These are phyloP conservation scores for Saturnispora mendoncae DNA, from an alignment of 805 yeast species.

Conservation along the genomic window DNA sequence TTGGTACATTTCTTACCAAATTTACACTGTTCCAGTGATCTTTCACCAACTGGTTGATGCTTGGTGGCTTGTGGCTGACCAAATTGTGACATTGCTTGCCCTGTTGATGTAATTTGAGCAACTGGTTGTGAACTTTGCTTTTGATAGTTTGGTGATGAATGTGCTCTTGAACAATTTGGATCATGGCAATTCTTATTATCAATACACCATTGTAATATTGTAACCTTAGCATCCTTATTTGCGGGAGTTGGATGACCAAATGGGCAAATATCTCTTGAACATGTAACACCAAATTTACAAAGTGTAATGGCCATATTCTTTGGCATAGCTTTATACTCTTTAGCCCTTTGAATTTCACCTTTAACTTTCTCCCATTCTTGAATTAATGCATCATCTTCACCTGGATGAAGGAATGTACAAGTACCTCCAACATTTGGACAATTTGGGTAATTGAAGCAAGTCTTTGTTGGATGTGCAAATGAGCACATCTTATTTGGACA, in stretches of 20 bases:
- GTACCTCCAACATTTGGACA: constrained; percentile 77
- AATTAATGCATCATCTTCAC: constrained; percentile 69
- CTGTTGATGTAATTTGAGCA: constrained; percentile 2
- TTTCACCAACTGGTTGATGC: constrained; percentile 27
- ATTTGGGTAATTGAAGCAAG: constrained; percentile 65
- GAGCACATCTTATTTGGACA: constrained; percentile 60
- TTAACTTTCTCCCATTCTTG: constrained; percentile 58
- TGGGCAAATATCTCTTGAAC: constrained; percentile 73
- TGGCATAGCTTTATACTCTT: constrained; percentile 9
- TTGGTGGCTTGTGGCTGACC: background rate
- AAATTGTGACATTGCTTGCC: background rate
- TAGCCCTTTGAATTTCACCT: constrained; percentile 13
- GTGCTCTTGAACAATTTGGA: constrained; percentile 60
- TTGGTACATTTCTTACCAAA: constrained; percentile 72
- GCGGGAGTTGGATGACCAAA: constrained; percentile 91
- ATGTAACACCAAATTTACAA: constrained; percentile 70
- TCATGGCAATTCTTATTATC: constrained; percentile 58
- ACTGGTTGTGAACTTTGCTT: constrained; percentile 20
- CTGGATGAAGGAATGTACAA: constrained; percentile 76
- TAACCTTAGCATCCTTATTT: constrained; percentile 62
- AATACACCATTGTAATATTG: constrained; percentile 67
- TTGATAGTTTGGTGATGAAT: constrained; percentile 59
- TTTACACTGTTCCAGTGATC: constrained; percentile 72
- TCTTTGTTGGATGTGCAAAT: constrained; percentile 71
- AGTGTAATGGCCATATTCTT: constrained; percentile 38